These are phyloP conservation scores for Pseudocercospora fijiensis DNA, from an alignment of 2,329 filamentous ascomycete species.

Conservation along the genomic window DNA sequence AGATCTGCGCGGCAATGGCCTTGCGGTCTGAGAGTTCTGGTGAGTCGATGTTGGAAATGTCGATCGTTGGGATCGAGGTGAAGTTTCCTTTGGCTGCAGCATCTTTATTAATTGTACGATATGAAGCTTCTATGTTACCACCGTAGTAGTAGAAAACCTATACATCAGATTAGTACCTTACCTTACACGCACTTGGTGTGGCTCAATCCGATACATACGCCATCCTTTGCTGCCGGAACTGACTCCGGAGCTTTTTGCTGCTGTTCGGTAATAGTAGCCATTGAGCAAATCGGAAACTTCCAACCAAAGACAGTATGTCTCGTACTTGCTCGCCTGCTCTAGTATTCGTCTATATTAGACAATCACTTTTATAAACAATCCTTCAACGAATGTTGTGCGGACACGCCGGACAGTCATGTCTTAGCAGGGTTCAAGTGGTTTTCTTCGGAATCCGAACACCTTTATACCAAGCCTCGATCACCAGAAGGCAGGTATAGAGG, in stretches of 20 bases:
- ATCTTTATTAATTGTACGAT: constrained; percentile 14
- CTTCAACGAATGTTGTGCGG: neutral
- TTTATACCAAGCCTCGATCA: neutral
- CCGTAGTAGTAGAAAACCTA: constrained; percentile 18
- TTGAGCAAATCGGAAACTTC: neutral
- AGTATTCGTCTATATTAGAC: neutral
- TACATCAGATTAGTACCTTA: neutral
- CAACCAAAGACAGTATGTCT: neutral
- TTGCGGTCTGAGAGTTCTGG: constrained; percentile 1
- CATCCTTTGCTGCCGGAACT: neutral
- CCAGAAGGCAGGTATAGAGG: neutral
- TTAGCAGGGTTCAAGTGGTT: neutral
- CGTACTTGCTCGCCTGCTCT: neutral
- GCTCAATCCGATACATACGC: neutral
- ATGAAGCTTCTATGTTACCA: constrained; percentile 10
- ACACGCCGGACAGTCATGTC: neutral
- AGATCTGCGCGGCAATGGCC: constrained; percentile 33
- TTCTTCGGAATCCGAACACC: neutral
- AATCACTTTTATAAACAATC: neutral
- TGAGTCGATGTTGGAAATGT: constrained; percentile 19
- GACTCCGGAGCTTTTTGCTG: neutral
- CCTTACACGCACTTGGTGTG: neutral
- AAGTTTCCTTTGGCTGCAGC: constrained; percentile 13
- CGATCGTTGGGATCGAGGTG: constrained; percentile 24
- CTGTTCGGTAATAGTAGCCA: neutral